These are phyloP conservation scores for Yamadazyma philogaea DNA, from an alignment of 805 yeast genomes.

Conservation along the genomic window DNA sequence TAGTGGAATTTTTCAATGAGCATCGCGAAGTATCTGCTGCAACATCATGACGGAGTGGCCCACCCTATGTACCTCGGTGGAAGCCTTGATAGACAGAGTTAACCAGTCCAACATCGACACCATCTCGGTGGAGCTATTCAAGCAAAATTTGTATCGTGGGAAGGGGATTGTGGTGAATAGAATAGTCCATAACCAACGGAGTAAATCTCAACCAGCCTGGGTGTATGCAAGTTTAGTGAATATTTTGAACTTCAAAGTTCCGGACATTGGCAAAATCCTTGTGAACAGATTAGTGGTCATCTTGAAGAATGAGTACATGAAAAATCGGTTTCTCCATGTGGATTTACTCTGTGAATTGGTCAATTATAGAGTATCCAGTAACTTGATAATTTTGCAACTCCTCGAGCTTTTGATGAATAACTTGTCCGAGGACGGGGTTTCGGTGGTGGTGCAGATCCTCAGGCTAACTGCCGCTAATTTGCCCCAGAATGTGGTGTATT, in stretches of 20 bases:
- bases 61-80: not conserved
- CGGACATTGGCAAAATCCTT: conserved; percentile 62
- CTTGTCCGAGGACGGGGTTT: conserved; percentile 55
- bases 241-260: conserved; percentile 63
- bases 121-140: conserved; percentile 49
- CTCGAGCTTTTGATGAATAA: conserved; percentile 35
- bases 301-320: conserved; percentile 53
- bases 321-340: conserved; percentile 43
- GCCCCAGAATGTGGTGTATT: conserved; percentile 44
- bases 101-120: conserved; percentile 46
- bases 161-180: conserved; percentile 58
- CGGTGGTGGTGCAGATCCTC: conserved; percentile 50
- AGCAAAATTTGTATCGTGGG: conserved; percentile 57
- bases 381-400: conserved; percentile 31
- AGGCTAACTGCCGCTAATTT: conserved; percentile 52
- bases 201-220: conserved; percentile 30
- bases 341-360: conserved; percentile 61
- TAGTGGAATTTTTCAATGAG: conserved; percentile 1
- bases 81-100: conserved; percentile 40
- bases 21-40: conserved; percentile 6
- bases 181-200: conserved; percentile 27
- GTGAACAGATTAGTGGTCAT: conserved; percentile 51
- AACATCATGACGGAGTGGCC: conserved; percentile 1
- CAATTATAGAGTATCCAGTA: conserved; percentile 52
- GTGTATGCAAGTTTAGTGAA: conserved; percentile 57